These are phyloP conservation scores for Aspergillus sp. DNA, from an alignment of 2,329 filamentous ascomycete genomes.

Conservation along the genomic window DNA sequence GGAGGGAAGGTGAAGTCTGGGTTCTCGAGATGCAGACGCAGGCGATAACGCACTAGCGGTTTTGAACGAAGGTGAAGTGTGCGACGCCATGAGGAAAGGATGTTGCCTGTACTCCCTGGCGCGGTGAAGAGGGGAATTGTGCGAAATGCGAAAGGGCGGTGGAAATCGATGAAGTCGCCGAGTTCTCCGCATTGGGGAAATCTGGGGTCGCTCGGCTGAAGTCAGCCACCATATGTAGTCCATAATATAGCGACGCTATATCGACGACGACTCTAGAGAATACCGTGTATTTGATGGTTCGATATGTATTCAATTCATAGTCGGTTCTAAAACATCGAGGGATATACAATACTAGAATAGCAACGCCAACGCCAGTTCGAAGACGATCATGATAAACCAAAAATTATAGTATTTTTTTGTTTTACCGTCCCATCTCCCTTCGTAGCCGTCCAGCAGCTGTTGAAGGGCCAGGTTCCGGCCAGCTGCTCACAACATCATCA, in stretches of 20 bases:
- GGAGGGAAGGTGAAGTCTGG: slow-evolving; percentile 62
- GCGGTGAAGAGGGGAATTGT: not conserved
- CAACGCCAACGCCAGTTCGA: slow-evolving; percentile 6
- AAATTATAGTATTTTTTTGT: slow-evolving; percentile 1
- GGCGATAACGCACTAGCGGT: slow-evolving; percentile 11
- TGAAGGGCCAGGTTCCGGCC: slow-evolving; percentile 67
- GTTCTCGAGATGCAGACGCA: slow-evolving; percentile 28
- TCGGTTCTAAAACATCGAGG: not conserved
- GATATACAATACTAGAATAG: not conserved
- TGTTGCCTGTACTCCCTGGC: not conserved
- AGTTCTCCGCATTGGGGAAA: slow-evolving; percentile 19
- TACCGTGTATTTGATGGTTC: too few relatives aligned
- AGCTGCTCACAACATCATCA: slow-evolving; percentile 77
- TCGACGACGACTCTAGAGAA: too few relatives aligned
- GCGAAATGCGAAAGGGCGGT: not conserved
- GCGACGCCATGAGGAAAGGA: slow-evolving; percentile 18
- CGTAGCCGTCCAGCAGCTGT: slow-evolving; percentile 59
- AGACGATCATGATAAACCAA: not conserved
- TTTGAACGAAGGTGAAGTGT: slow-evolving; percentile 18
- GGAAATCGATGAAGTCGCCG: not conserved
- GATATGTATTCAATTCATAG: too few relatives aligned
- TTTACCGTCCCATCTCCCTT: slow-evolving; percentile 54
- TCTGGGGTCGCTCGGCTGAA: not conserved
- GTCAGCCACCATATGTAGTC: too few relatives aligned
- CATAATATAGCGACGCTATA: too few relatives aligned